Base-by-base conservation (phyloP, 805 yeast species). In the Pichia sporocuriosa region DNA sequence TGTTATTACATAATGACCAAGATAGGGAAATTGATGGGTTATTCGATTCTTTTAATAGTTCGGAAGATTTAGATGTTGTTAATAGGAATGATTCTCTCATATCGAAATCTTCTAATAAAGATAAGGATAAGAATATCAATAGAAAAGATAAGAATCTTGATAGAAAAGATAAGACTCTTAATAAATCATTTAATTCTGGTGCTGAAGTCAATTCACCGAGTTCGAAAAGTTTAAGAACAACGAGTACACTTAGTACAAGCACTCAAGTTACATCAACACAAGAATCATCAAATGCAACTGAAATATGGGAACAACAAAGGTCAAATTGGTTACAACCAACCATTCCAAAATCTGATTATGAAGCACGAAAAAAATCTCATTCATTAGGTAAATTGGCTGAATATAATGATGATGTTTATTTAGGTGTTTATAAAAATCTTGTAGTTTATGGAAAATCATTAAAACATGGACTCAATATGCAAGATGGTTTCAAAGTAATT, bases 271-370 rank as follows among this genome's bases (percentile, higher is more conserved):
- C 22, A 8, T 23, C 12, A 9, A 11, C 6, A 6, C 22, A 30
- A 17, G 4, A 16, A 8, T n/a, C 17, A 16, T 8, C 20, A 20
- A 36, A 26, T n/a, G 62, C 61, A 8, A 72, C 72, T 31, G 63
- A 62, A 11, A 68, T 84, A 33, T 89, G 96, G 96, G 72, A 74
- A 39, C 61, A 68, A 35, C 75, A 87, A 44, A 71, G 95, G 43
- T 58, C 65, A 8, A 70, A 77, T 44, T 89, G 97, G 97, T 57
- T 75, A 16, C 55, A 60, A 23, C 66, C 69, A n/a, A 53, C 65
- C 23, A 4, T 31, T 6, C 16, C 44, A 4, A n/a, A 19, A 7
- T 16, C 25, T 10, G 30, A 29, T 12, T 24, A 27, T 11, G 6
- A 31, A 13, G 37, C 31, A 32, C 32, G 45, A n/a, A 46, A 43